Conservation (phyloP, 2,329 filamentous ascomycete genomes). For the Chrysosporium queenslandicum region DNA sequence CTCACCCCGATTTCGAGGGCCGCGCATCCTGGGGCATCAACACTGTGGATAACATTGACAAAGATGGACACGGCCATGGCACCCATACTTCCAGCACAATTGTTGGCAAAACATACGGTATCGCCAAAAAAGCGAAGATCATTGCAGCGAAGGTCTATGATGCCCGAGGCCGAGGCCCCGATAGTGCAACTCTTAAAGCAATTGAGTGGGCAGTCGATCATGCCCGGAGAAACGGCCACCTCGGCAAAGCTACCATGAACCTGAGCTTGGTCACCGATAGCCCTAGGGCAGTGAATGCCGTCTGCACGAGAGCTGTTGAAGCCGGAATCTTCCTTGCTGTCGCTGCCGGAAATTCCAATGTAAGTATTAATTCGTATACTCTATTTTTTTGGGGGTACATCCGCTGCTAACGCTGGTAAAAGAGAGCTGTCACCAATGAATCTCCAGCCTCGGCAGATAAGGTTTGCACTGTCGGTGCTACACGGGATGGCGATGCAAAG, state of each 20-base stretch:
- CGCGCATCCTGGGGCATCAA: conserved; percentile 31
- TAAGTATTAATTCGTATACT: conserved; percentile 11
- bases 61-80: conserved; percentile 29
- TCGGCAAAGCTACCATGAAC: conserved; percentile 27
- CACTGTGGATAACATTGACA: conserved; percentile 20
- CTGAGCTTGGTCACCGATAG: conserved; percentile 30
- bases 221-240: conserved; percentile 24
- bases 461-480: conserved; percentile 36
- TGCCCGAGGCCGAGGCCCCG: conserved; percentile 37
- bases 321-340: conserved; percentile 35
- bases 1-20: conserved; percentile 30
- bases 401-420: background rate
- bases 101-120: conserved; percentile 28
- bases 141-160: conserved; percentile 44
- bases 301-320: conserved; percentile 28
- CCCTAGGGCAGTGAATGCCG: conserved; percentile 31
- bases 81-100: conserved; percentile 34
- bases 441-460: conserved; percentile 31
- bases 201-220: conserved; percentile 35
- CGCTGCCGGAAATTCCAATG: conserved; percentile 34
- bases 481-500: conserved; percentile 25
- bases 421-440: conserved; percentile 23
- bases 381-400: background rate
- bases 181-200: conserved; percentile 41
- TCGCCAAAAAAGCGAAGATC: conserved; percentile 32